These are phyloP conservation scores for Oryza meridionalis DNA, from an alignment of 176 grass and related monocot genomes.

Conservation along the genomic window DNA sequence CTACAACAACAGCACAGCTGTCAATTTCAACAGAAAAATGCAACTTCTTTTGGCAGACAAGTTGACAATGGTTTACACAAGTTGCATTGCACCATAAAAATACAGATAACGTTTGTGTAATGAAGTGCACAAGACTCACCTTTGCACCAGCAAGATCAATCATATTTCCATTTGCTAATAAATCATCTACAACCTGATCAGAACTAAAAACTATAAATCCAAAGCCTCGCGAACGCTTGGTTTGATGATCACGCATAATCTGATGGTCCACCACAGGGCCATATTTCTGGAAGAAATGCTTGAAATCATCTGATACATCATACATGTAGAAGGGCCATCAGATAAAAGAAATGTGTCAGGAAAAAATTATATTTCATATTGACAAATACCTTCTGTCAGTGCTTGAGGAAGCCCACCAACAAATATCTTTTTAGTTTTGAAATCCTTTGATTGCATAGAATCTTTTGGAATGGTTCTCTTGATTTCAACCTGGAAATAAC, in stretches of 20 bases:
- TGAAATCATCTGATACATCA: conserved; percentile 76
- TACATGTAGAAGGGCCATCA: conserved; percentile 44
- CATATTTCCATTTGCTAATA: conserved; percentile 94
- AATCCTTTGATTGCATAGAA: conserved; percentile 61
- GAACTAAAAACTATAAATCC: conserved; percentile 95
- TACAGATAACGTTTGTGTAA: conserved; percentile 29
- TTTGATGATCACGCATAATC: conserved; percentile 86
- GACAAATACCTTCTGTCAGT: conserved; percentile 76
- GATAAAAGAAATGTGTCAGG: conserved; percentile 24
- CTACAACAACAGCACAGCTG: conserved; percentile 26
- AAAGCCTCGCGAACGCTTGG: conserved; percentile 84
- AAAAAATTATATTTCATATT: conserved; percentile 14
- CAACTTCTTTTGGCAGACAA: conserved; percentile 28
- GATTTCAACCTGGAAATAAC: conserved; percentile 82
- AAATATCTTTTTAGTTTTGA: conserved; percentile 95
- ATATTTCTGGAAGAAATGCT: conserved; percentile 73
- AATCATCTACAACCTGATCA: conserved; percentile 85
- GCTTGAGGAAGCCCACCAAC: conserved; percentile 77
- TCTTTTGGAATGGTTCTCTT: conserved; percentile 95
- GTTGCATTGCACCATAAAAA: conserved; percentile 1
- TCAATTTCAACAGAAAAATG: conserved; percentile 24
- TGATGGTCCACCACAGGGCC: conserved; percentile 84
- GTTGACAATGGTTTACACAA: conserved; percentile 35
- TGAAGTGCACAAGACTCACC: conserved; percentile 60
- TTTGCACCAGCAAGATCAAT: conserved; percentile 83